Evolutionary conservation across 257 asterid species (phyloP).

Genomic region (Plectranthus barbatus): DNA sequence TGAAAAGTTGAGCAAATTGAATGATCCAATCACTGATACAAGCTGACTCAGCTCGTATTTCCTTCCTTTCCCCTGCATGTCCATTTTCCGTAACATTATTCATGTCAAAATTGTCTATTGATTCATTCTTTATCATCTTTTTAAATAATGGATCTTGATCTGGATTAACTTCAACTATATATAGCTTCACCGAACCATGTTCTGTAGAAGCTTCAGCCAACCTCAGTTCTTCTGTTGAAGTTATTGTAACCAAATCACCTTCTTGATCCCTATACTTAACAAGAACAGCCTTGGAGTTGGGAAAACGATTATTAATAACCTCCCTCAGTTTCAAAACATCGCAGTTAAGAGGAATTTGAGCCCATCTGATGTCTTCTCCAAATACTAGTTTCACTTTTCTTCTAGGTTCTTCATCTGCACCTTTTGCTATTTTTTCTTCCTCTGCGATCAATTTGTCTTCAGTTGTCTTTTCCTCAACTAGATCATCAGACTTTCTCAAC

Average conservation of each 20-base stretch:
- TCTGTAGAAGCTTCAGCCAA: conserved; percentile 69
- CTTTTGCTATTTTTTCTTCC: conserved; percentile 41
- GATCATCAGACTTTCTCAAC: conserved; percentile 14
- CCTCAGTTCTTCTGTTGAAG: conserved; percentile 65
- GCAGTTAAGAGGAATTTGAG: conserved; percentile 59
- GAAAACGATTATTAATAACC: conserved; percentile 49
- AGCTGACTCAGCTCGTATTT: conserved; percentile 26
- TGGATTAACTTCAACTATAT: conserved; percentile 55
- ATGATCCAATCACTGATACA: conserved; percentile 75
- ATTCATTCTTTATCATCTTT: conserved; percentile 24
- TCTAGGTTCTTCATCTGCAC: conserved; percentile 31
- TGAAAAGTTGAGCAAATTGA: conserved; percentile 66
- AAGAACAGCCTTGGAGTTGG: conserved; percentile 44
- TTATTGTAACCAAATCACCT: conserved; percentile 84
- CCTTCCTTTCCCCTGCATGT: conserved; percentile 18
- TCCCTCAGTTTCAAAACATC: conserved; percentile 48
- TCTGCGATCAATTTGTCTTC: conserved; percentile 51
- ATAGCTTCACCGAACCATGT: conserved; percentile 57
- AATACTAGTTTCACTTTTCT: conserved; percentile 56
- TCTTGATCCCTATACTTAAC: conserved; percentile 81
- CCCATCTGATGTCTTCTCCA: conserved; percentile 90
- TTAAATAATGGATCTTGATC: conserved; percentile 58
- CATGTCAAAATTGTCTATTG: not conserved
- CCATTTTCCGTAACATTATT: conserved; percentile 33
- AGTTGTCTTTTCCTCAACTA: conserved; percentile 20